Base-by-base conservation (phyloP, 164 flowering plant genomes). In the Vitis amurensis region DNA sequence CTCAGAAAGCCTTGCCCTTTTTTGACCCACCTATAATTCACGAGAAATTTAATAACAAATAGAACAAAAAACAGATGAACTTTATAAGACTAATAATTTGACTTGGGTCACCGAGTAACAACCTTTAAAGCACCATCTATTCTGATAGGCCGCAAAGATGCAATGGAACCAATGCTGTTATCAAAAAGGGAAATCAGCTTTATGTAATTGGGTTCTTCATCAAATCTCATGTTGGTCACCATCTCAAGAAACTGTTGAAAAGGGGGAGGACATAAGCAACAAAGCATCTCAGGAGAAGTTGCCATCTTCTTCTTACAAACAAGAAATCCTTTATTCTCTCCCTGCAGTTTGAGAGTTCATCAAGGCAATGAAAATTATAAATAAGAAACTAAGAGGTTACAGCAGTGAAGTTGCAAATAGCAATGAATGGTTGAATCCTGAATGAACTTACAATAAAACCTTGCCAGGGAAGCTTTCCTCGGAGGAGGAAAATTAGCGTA, bases 391-490 rank as follows among this genome's bases (percentile, higher is more conserved):
- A 50, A 11, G 11, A 27, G 23, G 13, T 23, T n/a, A 8, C 15
- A n/a, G 30, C 60, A 50, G 27, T 29, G 11, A 68, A 64, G 30
- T n/a, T 52, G 60, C 12, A 62, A 8, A 62, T 66, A 14, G 60
- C 23, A 50, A 69, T 16, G 49, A 53, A 65, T 64, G 53, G 31
- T 17, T 19, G 58, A 64, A 59, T 4, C 23, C 23, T 55, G 11
- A 13, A 61, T 55, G 14, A 71, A 68, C 84, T 75, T 71, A 85
- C 88, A 62, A 51, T 23, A 65, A 75, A 78, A 47, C 89, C 89
- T 78, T 87, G 91, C 91, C 89, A 87, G 0, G 91, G 89, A 61
- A 87, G 79, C 57, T 73, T 78, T 50, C 91, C 91, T 72, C 64
- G 75, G 11, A 82, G 83, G n/a, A 87, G 88, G 59, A 84, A 87